Evolutionary conservation across 192 early-diverging fungal genomes (phyloP).

Genomic region (Entophlyctis luteolus): DNA sequence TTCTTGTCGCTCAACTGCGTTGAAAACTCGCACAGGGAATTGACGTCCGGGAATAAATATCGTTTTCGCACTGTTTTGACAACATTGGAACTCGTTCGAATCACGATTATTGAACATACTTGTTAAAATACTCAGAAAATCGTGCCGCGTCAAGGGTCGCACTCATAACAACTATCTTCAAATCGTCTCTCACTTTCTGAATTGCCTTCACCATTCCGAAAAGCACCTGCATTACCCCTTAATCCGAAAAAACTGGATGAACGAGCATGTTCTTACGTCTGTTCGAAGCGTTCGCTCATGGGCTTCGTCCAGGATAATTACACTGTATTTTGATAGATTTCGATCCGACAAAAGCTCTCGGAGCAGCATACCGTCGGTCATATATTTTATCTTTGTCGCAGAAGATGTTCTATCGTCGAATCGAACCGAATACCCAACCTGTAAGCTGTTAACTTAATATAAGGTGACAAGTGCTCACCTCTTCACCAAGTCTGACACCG

Average conservation of each 20-base stretch:
- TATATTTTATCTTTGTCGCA: constrained; percentile 80
- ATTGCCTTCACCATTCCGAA: constrained; percentile 93
- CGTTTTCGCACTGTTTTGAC: constrained; percentile 60
- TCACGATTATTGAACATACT: constrained; percentile 38
- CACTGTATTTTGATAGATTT: constrained; percentile 70
- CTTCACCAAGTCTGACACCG: constrained; percentile 39
- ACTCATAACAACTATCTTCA: constrained; percentile 94
- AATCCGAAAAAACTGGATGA: too few relatives aligned
- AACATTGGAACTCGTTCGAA: not conserved
- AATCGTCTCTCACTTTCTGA: constrained; percentile 64
- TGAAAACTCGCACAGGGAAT: constrained; percentile 81
- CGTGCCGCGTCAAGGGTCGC: constrained; percentile 93
- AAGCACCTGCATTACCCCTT: too few relatives aligned
- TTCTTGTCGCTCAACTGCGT: constrained; percentile 71
- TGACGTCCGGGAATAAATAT: constrained; percentile 87
- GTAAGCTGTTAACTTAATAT: not conserved
- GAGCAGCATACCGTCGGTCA: constrained; percentile 95
- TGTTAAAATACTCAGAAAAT: constrained; percentile 86
- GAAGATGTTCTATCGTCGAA: constrained; percentile 88
- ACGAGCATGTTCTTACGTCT: too few relatives aligned
- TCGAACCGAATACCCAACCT: constrained; percentile 92
- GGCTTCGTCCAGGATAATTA: constrained; percentile 92
- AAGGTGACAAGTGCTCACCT: constrained; percentile 75
- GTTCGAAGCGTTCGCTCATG: constrained; percentile 97
- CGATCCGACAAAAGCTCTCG: constrained; percentile 84